Conservation (phyloP, 2,329 filamentous ascomycete genomes). For the Madurella mycetomatis region DNA sequence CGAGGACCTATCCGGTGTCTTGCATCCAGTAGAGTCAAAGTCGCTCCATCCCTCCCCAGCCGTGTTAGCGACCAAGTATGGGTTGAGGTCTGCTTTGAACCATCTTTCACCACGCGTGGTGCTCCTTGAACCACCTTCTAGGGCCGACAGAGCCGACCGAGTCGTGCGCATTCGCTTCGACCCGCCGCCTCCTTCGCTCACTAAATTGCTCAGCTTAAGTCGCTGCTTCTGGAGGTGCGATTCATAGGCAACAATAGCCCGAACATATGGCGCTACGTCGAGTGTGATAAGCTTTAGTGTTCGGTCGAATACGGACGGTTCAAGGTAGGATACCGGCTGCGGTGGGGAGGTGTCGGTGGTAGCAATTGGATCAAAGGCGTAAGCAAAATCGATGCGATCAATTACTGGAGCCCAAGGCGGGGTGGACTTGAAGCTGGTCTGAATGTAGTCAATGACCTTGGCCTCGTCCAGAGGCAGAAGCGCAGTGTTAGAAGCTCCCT, state of each 20-base stretch:
- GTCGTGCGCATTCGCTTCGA: constrained; percentile 58
- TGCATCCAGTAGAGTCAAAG: constrained; percentile 7
- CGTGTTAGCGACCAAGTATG: constrained; percentile 53
- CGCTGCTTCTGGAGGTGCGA: constrained; percentile 64
- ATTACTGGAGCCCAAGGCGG: constrained; percentile 30
- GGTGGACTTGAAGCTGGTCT: constrained; percentile 32
- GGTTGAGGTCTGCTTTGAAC: constrained; percentile 57
- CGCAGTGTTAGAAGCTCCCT: neutral
- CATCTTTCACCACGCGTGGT: constrained; percentile 62
- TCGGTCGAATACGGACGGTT: constrained; percentile 73
- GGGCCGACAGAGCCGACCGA: constrained; percentile 61
- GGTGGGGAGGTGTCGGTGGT: constrained; percentile 36
- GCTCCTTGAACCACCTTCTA: constrained; percentile 62
- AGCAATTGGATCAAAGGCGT: constrained; percentile 59
- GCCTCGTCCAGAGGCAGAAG: constrained; percentile 33
- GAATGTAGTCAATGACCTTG: constrained; percentile 35
- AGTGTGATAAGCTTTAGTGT: constrained; percentile 60
- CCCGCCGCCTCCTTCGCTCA: constrained; percentile 48
- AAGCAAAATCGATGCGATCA: constrained; percentile 49
- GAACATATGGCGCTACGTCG: constrained; percentile 88
- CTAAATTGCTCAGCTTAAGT: constrained; percentile 49
- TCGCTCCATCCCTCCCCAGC: constrained; percentile 34
- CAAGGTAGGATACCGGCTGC: constrained; percentile 42
- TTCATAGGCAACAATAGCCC: constrained; percentile 76
- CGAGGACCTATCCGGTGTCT: neutral